Conservation (phyloP, 179 eudicot species). For the Dionaea muscipula region DNA sequence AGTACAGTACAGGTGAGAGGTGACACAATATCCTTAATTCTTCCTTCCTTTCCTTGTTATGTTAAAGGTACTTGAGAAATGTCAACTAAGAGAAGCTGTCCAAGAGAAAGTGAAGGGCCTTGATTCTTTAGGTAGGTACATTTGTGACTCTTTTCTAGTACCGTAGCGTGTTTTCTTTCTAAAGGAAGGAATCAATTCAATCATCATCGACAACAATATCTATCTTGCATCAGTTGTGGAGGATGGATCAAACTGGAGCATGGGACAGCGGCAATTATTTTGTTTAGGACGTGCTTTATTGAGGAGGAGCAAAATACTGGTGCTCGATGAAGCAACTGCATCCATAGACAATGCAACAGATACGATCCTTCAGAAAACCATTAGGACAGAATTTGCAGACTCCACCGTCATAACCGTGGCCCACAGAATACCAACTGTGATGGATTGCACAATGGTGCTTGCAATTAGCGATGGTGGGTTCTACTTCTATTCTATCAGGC, state of each 20-base stretch:
- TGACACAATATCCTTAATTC: too few species aligned
- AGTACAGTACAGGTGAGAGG: too few species aligned
- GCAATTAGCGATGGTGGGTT: slow-evolving; percentile 58
- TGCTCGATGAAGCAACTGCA: slow-evolving; percentile 82
- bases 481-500: neutral
- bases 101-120: slow-evolving; percentile 20
- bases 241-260: slow-evolving; percentile 81
- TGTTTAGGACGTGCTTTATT: slow-evolving; percentile 63
- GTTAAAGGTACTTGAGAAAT: slow-evolving; percentile 20
- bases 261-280: slow-evolving; percentile 75
- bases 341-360: slow-evolving; percentile 71
- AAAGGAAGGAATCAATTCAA: too few species aligned
- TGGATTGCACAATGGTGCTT: slow-evolving; percentile 79
- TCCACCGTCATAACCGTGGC: slow-evolving; percentile 77
- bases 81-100: slow-evolving; percentile 23
- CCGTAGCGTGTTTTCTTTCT: neutral
- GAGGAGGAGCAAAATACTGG: slow-evolving; percentile 57
- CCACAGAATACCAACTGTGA: slow-evolving; percentile 75
- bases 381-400: slow-evolving; percentile 53
- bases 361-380: slow-evolving; percentile 50
- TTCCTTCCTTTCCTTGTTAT: neutral
- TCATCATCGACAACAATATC: neutral
- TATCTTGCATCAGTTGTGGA: slow-evolving; percentile 37
- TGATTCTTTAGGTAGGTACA: slow-evolving; percentile 11
- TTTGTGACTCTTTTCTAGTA: neutral